Evolutionary conservation across 345 rosid genomes (phyloP).

Genomic region (Aurinia saxatilis): DNA sequence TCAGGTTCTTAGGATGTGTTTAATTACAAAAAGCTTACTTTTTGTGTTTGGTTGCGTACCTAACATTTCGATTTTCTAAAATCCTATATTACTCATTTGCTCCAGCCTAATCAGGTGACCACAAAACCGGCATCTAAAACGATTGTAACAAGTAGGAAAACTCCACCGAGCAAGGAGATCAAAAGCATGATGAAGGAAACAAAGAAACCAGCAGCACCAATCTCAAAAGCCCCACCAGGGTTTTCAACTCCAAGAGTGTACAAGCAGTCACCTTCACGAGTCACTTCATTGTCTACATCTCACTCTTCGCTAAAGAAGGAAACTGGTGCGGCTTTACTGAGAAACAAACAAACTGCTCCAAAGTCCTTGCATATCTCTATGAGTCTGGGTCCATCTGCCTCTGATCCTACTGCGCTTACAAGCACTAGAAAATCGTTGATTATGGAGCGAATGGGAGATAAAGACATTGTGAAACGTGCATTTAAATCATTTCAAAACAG

Average conservation of each 20-base stretch:
- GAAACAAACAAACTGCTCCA: conserved; percentile 54
- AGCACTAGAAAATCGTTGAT: conserved; percentile 55
- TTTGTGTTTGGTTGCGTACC: background rate
- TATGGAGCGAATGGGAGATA: conserved; percentile 95
- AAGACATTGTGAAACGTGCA: conserved; percentile 83
- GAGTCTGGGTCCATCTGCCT: conserved; percentile 39
- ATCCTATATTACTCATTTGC: background rate
- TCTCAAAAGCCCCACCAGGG: conserved; percentile 35
- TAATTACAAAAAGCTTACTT: background rate
- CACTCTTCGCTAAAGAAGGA: conserved; percentile 34
- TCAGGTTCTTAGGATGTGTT: background rate
- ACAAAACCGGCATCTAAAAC: conserved; percentile 14
- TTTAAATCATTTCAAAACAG: conserved; percentile 71
- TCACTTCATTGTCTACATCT: conserved; percentile 30
- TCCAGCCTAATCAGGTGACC: conserved; percentile 36
- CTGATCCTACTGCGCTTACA: conserved; percentile 33
- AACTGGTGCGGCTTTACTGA: conserved; percentile 26
- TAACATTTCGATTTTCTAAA: background rate
- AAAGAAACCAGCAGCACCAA: conserved; percentile 34
- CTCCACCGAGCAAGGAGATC: conserved; percentile 29
- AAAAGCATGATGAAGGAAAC: conserved; percentile 10
- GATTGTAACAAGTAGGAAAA: conserved; percentile 21
- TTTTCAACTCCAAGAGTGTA: conserved; percentile 42
- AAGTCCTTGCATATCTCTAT: conserved; percentile 73
- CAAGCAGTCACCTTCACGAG: conserved; percentile 40